Conservation (phyloP, 495 filamentous ascomycete genomes). For the Talaromyces borbonicus region DNA sequence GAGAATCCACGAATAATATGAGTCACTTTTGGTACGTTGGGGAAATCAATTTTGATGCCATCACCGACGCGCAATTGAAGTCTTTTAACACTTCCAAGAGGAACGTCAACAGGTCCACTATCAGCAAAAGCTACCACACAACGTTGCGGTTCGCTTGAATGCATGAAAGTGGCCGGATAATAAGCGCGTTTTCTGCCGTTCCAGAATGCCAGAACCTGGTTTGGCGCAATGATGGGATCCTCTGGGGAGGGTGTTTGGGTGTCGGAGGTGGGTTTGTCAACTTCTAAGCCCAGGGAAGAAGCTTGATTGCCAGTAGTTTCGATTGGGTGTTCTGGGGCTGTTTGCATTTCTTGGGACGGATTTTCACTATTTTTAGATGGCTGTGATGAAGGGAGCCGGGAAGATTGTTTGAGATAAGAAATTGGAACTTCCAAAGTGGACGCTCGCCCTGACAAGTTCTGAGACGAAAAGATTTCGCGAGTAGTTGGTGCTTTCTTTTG, state of each 20-base stretch:
- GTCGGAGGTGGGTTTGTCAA: background rate
- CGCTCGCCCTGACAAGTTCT: background rate
- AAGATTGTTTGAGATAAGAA: background rate
- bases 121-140: constrained; percentile 41
- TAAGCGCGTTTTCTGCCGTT: constrained; percentile 39
- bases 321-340: background rate
- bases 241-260: constrained; percentile 3
- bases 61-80: constrained; percentile 41
- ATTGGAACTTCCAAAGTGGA: background rate
- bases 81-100: constrained; percentile 32
- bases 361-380: background rate
- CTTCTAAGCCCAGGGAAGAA: background rate
- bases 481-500: background rate
- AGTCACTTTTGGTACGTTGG: constrained; percentile 32
- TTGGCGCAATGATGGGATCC: constrained; percentile 23
- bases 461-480: background rate
- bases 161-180: constrained; percentile 41
- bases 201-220: constrained; percentile 43
- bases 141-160: constrained; percentile 27
- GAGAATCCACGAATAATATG: constrained; percentile 37
- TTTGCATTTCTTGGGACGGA: background rate
- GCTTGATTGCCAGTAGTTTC: background rate
- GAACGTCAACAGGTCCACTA: constrained; percentile 32
- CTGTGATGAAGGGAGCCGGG: background rate
- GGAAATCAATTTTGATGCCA: constrained; percentile 42